Base-by-base conservation (phyloP, 371 early-diverging fungal species). In the Apophysomyces trapeziformis region DNA sequence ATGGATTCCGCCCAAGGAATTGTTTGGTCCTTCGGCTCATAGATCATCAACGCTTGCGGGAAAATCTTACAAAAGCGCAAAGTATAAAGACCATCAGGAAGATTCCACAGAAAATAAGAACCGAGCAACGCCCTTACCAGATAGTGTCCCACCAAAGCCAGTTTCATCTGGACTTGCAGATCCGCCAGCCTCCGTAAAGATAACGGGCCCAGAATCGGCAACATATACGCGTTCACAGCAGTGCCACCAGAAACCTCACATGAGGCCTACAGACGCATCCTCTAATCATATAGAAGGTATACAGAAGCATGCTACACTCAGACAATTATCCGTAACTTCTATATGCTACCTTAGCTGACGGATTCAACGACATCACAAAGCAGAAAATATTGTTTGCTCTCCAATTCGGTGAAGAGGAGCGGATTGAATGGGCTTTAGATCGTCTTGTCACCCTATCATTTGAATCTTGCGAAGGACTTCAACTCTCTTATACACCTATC, bases 351-450 rank as follows among this genome's bases (percentile, higher is more conserved):
- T 26, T 67, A 80, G 67, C 68, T 32, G 76, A 83, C 56, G 84
- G 87, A 67, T 69, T 91, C 8, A 70, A 76, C 7, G 90, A 86
- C 36, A 88, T 87, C 1, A 78, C 79, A 61, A 89, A 87, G 43
- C 92, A 91, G 72, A 82, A 91, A n/a, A 79, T 93, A 11, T 70
- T 90, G 2, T 83, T 95, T 35, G 90, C 95, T 0, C 73, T 95
- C 32, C 79, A 83, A 50, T 93, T 92, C 44, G 83, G 82, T 11
- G 80, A 93, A 9, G 87, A 90, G 18, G 87, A 89, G 63, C 92
- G 92, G 70, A 75, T 93, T 9, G 95, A 95, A 68, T 92, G 93
- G 92, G 93, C 94, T 7, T 87, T 93, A 62, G 85, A 89, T 67
- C 82, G 82, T 41, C 82, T 95, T 13, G 75, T 92, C 54, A 80